These are phyloP conservation scores for Fusarium dlaminii DNA, from an alignment of 2,329 filamentous ascomycete species.

Conservation along the genomic window DNA sequence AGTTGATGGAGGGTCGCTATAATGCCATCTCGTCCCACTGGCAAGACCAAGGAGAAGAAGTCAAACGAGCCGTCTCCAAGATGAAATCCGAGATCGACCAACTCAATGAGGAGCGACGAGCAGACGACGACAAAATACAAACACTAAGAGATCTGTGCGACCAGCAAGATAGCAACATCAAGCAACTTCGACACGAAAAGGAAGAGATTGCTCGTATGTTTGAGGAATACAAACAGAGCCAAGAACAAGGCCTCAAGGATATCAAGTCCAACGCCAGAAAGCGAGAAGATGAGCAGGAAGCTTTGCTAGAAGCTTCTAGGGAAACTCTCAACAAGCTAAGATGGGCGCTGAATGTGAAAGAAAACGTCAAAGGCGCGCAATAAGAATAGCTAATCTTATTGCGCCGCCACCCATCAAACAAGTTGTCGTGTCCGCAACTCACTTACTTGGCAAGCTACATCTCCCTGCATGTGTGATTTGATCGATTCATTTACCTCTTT, in stretches of 20 bases:
- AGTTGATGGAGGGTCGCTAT: conserved; percentile 76
- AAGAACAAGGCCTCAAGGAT: conserved; percentile 67
- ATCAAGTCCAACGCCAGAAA: conserved; percentile 67
- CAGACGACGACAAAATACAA: conserved; percentile 70
- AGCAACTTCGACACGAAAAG: conserved; percentile 68
- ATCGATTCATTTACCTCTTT: not conserved
- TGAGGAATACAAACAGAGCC: conserved; percentile 70
- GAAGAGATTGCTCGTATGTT: conserved; percentile 68
- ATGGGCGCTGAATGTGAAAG: conserved; percentile 77
- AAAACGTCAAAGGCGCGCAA: conserved; percentile 65
- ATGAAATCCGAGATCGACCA: conserved; percentile 64
- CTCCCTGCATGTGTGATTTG: not conserved
- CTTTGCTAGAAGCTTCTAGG: conserved; percentile 65
- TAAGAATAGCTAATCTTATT: conserved; percentile 43
- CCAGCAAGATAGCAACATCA: conserved; percentile 76
- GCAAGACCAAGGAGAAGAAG: conserved; percentile 72
- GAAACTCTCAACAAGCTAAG: conserved; percentile 73
- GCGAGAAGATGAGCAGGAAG: conserved; percentile 70
- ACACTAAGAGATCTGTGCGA: conserved; percentile 75
- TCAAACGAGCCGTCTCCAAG: conserved; percentile 60
- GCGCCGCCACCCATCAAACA: not conserved
- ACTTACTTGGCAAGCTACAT: not conserved
- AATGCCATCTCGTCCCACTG: conserved; percentile 73
- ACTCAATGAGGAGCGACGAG: conserved; percentile 64
- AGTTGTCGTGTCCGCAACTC: not conserved